Percentiles rank a stretch among this genome's conserved stretches.
Conservation (phyloP, 2,329 filamentous ascomycete genomes). For the Alternaria sp. region DNA sequence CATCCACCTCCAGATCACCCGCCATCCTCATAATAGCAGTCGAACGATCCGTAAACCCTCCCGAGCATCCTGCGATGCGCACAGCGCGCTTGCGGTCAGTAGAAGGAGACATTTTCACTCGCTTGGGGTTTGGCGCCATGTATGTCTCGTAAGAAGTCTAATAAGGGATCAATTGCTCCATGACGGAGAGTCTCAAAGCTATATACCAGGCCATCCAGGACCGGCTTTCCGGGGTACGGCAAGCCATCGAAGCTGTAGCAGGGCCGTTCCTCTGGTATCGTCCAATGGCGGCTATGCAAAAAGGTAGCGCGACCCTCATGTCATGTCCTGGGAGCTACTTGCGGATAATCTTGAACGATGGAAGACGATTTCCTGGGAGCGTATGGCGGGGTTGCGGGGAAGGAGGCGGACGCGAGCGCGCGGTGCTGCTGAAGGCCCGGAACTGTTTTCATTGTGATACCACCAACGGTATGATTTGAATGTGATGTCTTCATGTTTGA, state of each 20-base stretch:
- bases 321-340: constrained; percentile 9
- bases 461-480: too few species aligned
- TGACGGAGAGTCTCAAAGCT: not conserved
- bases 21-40: constrained; percentile 43
- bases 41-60: constrained; percentile 49
- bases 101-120: constrained; percentile 17
- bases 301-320: constrained; percentile 4
- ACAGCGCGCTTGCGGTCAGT: constrained; percentile 31
- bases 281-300: constrained; percentile 8
- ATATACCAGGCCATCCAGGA: constrained; percentile 13
- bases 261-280: constrained; percentile 2
- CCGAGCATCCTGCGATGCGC: constrained; percentile 45
- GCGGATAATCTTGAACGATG: not conserved
- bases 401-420: not conserved
- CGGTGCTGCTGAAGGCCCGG: not conserved
- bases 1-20: constrained; percentile 34
- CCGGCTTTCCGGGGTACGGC: constrained; percentile 4
- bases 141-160: not conserved
- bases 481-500: too few species aligned
- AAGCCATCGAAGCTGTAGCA: constrained; percentile 1
- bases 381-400: not conserved
- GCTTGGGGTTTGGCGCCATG: constrained; percentile 8
- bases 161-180: not conserved
- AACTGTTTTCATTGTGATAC: too few species aligned
- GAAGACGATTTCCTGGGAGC: constrained; percentile 1